Conservation (phyloP, 768 basidiomycete species). For the Tylopilus vinaceipallidus region DNA sequence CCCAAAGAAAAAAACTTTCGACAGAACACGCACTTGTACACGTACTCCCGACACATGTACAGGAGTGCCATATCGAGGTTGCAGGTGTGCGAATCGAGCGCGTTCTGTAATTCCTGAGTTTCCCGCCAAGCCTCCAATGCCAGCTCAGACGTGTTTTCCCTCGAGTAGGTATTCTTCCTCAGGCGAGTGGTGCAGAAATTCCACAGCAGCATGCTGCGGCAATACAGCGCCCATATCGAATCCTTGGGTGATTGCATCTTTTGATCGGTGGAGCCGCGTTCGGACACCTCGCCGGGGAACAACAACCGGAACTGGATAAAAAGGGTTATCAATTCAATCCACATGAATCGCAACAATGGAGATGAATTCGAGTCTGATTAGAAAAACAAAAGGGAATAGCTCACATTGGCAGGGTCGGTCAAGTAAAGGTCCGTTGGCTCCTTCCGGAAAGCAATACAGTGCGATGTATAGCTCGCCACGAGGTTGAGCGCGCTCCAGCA, state of each 20-base stretch:
- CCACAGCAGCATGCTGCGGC: slow-evolving; percentile 81
- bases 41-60: slow-evolving; percentile 66
- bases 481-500: slow-evolving; percentile 75
- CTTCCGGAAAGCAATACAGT: slow-evolving; percentile 63
- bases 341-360: slow-evolving; percentile 8
- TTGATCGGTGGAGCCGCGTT: slow-evolving; percentile 43
- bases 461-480: slow-evolving; percentile 64
- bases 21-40: slow-evolving; percentile 60
- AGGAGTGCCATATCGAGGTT: slow-evolving; percentile 66
- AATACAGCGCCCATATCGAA: slow-evolving; percentile 79
- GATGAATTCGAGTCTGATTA: slow-evolving; percentile 4
- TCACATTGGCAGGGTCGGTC: slow-evolving; percentile 65
- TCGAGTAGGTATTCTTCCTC: slow-evolving; percentile 39
- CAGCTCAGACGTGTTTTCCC: slow-evolving; percentile 56
- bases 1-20: slow-evolving; percentile 3
- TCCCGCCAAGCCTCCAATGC: slow-evolving; percentile 66
- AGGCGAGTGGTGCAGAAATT: slow-evolving; percentile 59
- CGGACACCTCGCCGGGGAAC: slow-evolving; percentile 72
- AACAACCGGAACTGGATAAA: slow-evolving; percentile 41
- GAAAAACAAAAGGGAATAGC: slow-evolving; percentile 22
- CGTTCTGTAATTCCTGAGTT: slow-evolving; percentile 62
- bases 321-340: slow-evolving; percentile 12
- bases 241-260: slow-evolving; percentile 63
- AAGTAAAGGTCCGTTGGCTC: slow-evolving; percentile 57
- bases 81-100: slow-evolving; percentile 65